Evolutionary conservation across 1,284 basidiomycete genomes (phyloP).

Genomic region (Rhodotorula sp.): DNA sequence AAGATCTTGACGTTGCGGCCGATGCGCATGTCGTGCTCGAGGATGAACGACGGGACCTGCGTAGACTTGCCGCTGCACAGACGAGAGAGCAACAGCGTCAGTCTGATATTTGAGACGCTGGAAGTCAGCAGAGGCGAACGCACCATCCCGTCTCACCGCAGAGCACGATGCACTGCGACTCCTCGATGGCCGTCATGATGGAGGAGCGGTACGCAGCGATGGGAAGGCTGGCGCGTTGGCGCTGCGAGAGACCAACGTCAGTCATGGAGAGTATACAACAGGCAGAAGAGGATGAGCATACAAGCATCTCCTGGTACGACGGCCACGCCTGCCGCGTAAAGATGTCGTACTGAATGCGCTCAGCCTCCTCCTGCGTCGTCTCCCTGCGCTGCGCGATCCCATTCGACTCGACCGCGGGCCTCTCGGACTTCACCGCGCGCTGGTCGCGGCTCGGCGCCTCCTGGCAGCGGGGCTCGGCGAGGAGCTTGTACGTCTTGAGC

Average conservation of each 20-base stretch:
- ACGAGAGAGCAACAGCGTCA: conserved; percentile 6
- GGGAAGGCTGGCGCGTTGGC: conserved; percentile 60
- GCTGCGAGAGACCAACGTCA: conserved; percentile 1
- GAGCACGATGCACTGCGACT: conserved; percentile 84
- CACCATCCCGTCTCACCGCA: conserved; percentile 98
- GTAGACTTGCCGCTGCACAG: conserved; percentile 86
- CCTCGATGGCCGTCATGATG: conserved; percentile 72
- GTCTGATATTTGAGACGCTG: not conserved
- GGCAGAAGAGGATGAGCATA: conserved; percentile 52
- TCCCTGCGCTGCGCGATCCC: conserved; percentile 9
- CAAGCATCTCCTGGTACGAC: conserved; percentile 84
- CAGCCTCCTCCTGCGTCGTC: conserved; percentile 29
- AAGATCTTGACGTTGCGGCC: conserved; percentile 88
- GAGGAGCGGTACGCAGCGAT: conserved; percentile 80
- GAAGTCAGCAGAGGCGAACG: conserved; percentile 32
- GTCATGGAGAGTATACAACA: not conserved
- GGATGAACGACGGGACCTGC: conserved; percentile 90
- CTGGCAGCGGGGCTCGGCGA: conserved; percentile 56
- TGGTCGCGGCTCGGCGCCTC: conserved; percentile 36
- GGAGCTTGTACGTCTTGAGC: conserved; percentile 58
- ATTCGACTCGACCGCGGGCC: conserved; percentile 7
- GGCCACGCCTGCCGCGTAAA: conserved; percentile 61
- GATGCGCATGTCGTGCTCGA: conserved; percentile 82
- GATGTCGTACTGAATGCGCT: conserved; percentile 62
- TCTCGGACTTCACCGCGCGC: conserved; percentile 9